Evolutionary conservation across 192 early-diverging fungal species (phyloP), one percentile per base, ranked within the genome.

Genomic region (Pilaira anomala): DNA sequence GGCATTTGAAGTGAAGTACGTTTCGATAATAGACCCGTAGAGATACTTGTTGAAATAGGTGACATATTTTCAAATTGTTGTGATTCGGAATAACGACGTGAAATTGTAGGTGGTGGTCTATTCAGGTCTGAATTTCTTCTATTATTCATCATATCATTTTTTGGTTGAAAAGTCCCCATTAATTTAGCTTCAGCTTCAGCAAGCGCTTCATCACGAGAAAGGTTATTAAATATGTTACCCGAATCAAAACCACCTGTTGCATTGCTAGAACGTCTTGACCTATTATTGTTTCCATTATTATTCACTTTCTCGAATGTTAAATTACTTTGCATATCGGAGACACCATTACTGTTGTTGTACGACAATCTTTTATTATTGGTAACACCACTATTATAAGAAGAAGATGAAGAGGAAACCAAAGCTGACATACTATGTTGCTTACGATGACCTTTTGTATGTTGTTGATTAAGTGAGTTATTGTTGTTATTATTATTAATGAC

Each of bases 151-250:
- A 14, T 54, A 19, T 26, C 22, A 51, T n/a, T 25, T 13, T 65
- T 40, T 25, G 18, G 45, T 30, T 58, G 57, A 21, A 66, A 75
- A 1, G 74, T 76, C 9, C 74, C 74, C 74, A 67, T 76, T 42
- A 76, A 36, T 19, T 76, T 76, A 46, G 74, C 74, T 25, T 76
- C 74, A 26, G 74, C 68, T 51, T 76, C 74, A 7, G 74, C 74
- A 6, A 71, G 49, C 13, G 74, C 74, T 30, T 64, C 68, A 9
- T 60, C 68, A 26, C 73, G 60, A 24, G 73, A 66, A 8, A 53
- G 22, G 42, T 56, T 24, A 33, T 56, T 59, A 25, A 40, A 53
- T 13, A 42, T 41, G 52, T 53, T 55, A 29, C 50, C 39, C 8
- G 51, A 40, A 18, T 54, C 39, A 19, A 64, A 42, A 30, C 51